Base-by-base conservation (phyloP, 257 asterid genomes). In the Plantago ovata region DNA sequence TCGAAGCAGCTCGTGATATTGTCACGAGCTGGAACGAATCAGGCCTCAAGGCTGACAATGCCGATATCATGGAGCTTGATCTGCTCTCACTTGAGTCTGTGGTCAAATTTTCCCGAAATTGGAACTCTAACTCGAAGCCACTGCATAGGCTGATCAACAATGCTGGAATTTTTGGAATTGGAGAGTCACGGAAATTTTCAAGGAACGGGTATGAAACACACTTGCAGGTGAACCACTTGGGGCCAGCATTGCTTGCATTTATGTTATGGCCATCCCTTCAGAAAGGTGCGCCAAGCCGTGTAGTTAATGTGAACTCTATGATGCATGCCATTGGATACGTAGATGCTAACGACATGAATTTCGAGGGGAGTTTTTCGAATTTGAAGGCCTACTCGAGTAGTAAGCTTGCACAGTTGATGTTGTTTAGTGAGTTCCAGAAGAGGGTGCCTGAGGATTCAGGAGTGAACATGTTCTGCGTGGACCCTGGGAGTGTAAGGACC, bases 161-260 rank as follows among this genome's bases (percentile, higher is more conserved):
- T 50, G 56, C 56, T 23, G 56, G 56, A 16, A 50, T 50, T 13
- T 50, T 50, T 16, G 23, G 38, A 1, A 50, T 50, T 19, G 56
- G 56, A 91, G 98, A 87, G 63, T 94, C 96, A 23, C 98, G 87
- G 71, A 87, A 69, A 55, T 75, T 92, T 66, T 80, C 98, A 6
- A 85, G 69, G 76, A 88, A 92, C 36, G 98, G 96, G 16, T 75
- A 80, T 78, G 96, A 93, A 70, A 87, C 79, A 42, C 96, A 93
- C 77, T 69, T 89, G 94, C 99, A 93, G 84, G 97, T 86, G 75
- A 93, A 93, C 68, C 97, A 89, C 81, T 86, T 89, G 18, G 97
- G 95, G 66, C 95, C 97, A 5, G 88, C 98, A 45, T 81, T 89
- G 75, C 94, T 93, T 61, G 86, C 98, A 16, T 47, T 89, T 24